These are phyloP conservation scores for Talaromyces sp. DNA, from an alignment of 2,329 filamentous ascomycete genomes.

Conservation along the genomic window DNA sequence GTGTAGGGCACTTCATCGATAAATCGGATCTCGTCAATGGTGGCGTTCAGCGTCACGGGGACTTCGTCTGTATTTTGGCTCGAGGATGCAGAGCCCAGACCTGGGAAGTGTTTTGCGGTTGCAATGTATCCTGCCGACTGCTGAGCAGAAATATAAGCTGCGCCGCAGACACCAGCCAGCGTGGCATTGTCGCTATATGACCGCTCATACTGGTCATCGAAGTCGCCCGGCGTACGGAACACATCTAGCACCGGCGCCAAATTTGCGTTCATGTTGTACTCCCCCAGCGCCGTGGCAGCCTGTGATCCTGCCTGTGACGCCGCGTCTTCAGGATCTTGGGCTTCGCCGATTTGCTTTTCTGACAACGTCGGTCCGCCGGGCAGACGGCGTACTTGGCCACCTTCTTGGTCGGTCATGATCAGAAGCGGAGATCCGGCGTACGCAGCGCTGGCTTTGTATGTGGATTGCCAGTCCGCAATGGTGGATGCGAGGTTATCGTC, in stretches of 20 bases:
- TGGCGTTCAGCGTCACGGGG: conserved; percentile 21
- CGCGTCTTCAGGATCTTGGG: conserved; percentile 12
- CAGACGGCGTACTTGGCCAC: conserved; percentile 22
- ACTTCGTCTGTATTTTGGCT: conserved; percentile 21
- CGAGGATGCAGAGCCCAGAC: conserved; percentile 19
- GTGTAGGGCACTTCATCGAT: conserved; percentile 22
- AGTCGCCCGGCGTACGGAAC: conserved; percentile 20
- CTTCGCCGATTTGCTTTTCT: conserved; percentile 20
- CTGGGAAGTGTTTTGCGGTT: conserved; percentile 27
- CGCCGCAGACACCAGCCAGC: conserved; percentile 17
- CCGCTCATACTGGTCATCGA: conserved; percentile 19
- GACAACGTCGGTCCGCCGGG: conserved; percentile 19
- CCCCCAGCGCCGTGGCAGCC: conserved; percentile 15
- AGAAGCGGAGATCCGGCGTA: conserved; percentile 20
- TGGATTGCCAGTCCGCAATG: conserved; percentile 18
- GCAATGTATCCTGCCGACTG: conserved; percentile 17
- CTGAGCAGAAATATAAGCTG: conserved; percentile 18
- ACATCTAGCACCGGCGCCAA: conserved; percentile 25
- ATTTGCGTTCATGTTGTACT: conserved; percentile 19
- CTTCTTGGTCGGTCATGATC: conserved; percentile 30
- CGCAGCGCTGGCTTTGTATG: conserved; percentile 16
- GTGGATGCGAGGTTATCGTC: conserved; percentile 16
- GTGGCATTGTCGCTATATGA: conserved; percentile 21
- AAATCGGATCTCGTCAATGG: conserved; percentile 15
- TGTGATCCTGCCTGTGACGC: conserved; percentile 18